Evolutionary conservation across 805 yeast species (phyloP).

Genomic region (Barnettozyma wickerhamii): DNA sequence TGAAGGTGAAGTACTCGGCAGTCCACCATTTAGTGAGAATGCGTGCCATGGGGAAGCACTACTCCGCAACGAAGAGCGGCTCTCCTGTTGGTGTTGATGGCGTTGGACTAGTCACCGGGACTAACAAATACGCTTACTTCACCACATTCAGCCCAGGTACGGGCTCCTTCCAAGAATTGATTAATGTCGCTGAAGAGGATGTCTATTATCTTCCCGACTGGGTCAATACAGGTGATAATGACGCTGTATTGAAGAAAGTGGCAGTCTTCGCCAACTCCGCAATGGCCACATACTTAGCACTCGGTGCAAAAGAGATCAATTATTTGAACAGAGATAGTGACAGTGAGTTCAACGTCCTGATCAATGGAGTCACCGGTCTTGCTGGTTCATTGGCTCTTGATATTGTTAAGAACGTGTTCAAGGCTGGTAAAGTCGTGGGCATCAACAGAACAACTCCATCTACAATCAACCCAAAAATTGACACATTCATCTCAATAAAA

Average conservation of each 20-base stretch:
- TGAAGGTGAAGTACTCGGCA: constrained; percentile 3
- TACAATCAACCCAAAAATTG: background rate
- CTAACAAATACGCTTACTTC: constrained; percentile 2
- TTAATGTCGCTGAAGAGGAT: constrained; percentile 4
- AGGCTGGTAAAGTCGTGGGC: constrained; percentile 8
- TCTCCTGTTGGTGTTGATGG: constrained; percentile 12
- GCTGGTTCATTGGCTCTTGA: constrained; percentile 10
- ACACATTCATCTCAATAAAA: background rate
- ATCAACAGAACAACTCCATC: constrained; percentile 5
- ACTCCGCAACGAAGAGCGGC: background rate
- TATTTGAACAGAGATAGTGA: background rate
- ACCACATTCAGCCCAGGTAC: constrained; percentile 2
- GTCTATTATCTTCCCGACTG: background rate
- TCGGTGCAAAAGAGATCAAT: constrained; percentile 4
- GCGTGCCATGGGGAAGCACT: constrained; percentile 8
- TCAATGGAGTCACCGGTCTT: constrained; percentile 12
- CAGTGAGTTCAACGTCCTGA: background rate
- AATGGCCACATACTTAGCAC: constrained; percentile 11
- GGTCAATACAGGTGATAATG: background rate
- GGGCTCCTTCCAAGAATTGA: constrained; percentile 8
- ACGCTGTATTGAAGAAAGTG: constrained; percentile 1
- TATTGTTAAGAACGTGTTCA: constrained; percentile 2
- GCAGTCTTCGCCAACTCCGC: constrained; percentile 9
- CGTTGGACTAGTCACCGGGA: background rate
- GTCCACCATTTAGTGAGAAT: constrained; percentile 9